These are phyloP conservation scores for Aureobasidium sp. DNA, from an alignment of 2,329 filamentous ascomycete species.

Conservation along the genomic window DNA sequence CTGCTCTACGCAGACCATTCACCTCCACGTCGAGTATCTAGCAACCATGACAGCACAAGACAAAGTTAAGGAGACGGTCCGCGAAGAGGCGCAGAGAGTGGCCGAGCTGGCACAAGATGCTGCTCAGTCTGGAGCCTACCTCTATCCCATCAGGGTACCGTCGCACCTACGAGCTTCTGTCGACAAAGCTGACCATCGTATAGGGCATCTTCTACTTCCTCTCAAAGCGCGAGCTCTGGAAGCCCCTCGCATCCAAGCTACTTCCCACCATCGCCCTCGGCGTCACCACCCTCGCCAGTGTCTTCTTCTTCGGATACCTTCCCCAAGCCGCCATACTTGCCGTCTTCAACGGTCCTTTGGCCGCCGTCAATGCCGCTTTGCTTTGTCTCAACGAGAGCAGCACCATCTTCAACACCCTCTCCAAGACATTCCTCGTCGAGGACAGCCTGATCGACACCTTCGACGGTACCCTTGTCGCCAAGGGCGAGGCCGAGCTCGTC, in stretches of 20 bases:
- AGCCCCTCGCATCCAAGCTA: conserved; percentile 50
- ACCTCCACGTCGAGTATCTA: background rate
- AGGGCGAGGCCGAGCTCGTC: conserved; percentile 55
- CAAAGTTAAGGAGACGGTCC: conserved; percentile 48
- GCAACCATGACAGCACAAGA: conserved; percentile 27
- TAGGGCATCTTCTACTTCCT: conserved; percentile 55
- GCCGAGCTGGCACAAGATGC: conserved; percentile 58
- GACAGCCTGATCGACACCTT: conserved; percentile 84
- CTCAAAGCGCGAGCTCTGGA: conserved; percentile 50
- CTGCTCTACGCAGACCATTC: background rate
- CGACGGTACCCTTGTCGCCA: conserved; percentile 58
- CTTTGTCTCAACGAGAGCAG: conserved; percentile 50
- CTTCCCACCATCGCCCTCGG: conserved; percentile 61
- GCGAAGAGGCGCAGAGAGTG: conserved; percentile 64
- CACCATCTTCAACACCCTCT: conserved; percentile 45
- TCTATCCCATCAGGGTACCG: conserved; percentile 70
- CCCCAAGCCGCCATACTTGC: conserved; percentile 77
- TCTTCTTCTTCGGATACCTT: conserved; percentile 82
- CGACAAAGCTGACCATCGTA: background rate
- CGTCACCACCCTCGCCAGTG: conserved; percentile 53
- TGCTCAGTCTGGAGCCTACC: conserved; percentile 66
- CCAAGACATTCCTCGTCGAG: conserved; percentile 66
- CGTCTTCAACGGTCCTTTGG: conserved; percentile 76
- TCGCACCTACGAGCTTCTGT: background rate
- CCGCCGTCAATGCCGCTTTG: conserved; percentile 62